phyloP scores from a whole-genome alignment of 192 early-diverging fungal species.

The Radiomyces spectabilis region DNA sequence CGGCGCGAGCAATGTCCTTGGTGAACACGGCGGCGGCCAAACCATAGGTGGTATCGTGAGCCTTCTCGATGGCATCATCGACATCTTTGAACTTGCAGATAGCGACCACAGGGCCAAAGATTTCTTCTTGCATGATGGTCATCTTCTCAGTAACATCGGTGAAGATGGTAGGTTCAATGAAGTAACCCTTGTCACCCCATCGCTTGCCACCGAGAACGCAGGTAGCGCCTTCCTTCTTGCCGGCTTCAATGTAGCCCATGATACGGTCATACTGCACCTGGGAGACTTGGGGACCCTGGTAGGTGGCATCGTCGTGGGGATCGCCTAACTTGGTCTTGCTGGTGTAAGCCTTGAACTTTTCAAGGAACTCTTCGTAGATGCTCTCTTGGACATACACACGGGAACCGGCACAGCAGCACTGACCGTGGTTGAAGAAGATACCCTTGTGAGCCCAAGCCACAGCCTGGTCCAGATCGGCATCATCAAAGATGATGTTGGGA shows the following conservation, averaged over 20 bases:
- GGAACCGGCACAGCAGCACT: conserved; percentile 72
- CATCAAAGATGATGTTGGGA: conserved; percentile 72
- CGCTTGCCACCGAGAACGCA: conserved; percentile 50
- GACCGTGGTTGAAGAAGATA: conserved; percentile 79
- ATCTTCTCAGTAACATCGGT: conserved; percentile 48
- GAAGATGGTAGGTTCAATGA: conserved; percentile 74
- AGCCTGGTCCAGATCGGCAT: conserved; percentile 70
- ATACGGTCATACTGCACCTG: conserved; percentile 53
- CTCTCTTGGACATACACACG: conserved; percentile 69
- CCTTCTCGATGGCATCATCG: conserved; percentile 63
- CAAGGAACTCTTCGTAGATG: conserved; percentile 65
- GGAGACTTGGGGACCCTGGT: conserved; percentile 69
- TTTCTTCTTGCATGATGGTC: conserved; percentile 64
- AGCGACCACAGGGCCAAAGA: conserved; percentile 82
- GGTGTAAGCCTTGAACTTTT: conserved; percentile 44
- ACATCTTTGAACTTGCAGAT: conserved; percentile 66
- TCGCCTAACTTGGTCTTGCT: conserved; percentile 58
- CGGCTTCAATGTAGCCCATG: conserved; percentile 52
- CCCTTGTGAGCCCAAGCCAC: conserved; percentile 58
- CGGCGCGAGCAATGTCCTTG: conserved; percentile 46
- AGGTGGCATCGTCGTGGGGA: conserved; percentile 49
- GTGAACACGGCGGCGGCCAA: conserved; percentile 74
- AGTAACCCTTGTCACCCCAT: conserved; percentile 63
- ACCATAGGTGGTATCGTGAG: conserved; percentile 70
- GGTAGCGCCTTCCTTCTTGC: conserved; percentile 52